Conservation (phyloP, 1,139 yeast genomes). For the Nadsonia starkeyi-henricii region DNA sequence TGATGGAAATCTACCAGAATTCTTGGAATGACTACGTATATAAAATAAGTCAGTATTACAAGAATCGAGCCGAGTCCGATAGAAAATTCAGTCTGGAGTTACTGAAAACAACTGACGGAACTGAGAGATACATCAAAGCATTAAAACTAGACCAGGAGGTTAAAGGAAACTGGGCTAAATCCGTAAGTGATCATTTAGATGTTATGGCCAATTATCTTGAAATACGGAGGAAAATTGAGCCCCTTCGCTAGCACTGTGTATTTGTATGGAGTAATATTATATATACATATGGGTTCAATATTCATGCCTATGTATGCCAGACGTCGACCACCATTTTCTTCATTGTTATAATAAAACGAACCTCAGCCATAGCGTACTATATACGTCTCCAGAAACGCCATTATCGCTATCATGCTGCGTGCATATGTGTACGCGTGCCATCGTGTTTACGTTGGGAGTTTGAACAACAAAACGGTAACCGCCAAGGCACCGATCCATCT, state of each 20-base stretch:
- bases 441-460: neutral
- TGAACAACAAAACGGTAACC: neutral
- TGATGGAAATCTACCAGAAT: slow-evolving; percentile 14
- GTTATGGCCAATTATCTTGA: slow-evolving; percentile 13
- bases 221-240: slow-evolving; percentile 7
- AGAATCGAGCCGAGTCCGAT: slow-evolving; percentile 19
- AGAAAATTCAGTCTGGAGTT: slow-evolving; percentile 12
- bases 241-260: too few species aligned
- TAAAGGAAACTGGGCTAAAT: slow-evolving; percentile 16
- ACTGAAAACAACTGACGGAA: slow-evolving; percentile 11
- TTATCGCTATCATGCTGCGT: neutral
- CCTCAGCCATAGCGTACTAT: too few species aligned
- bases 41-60: slow-evolving; percentile 16
- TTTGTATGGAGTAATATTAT: neutral
- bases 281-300: too few species aligned
- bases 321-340: too few species aligned
- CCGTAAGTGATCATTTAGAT: slow-evolving; percentile 15
- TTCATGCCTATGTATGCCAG: too few species aligned
- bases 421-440: too few species aligned
- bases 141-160: slow-evolving; percentile 20
- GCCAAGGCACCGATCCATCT: neutral
- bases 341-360: too few species aligned
- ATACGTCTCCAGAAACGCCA: too few species aligned
- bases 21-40: slow-evolving; percentile 17
- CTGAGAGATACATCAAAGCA: slow-evolving; percentile 17